Conservation (phyloP, 768 basidiomycete species). For the Antrodiella citrinella region DNA sequence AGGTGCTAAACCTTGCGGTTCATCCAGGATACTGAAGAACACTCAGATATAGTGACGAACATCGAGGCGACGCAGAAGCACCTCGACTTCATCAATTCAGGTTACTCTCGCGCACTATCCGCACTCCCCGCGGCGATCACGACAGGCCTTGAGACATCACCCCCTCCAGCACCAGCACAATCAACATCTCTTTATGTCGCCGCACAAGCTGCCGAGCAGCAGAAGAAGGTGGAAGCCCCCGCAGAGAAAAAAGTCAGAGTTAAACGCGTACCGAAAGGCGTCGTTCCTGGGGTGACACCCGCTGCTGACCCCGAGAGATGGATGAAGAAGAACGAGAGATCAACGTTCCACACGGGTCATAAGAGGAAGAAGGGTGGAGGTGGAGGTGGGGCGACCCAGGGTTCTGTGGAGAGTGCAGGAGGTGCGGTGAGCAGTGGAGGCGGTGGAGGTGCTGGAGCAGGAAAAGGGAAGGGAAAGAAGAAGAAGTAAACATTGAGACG, state of each 20-base stretch:
- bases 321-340: conserved; percentile 80
- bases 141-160: conserved; percentile 49
- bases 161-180: conserved; percentile 41
- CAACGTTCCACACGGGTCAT: conserved; percentile 42
- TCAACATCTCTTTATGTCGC: conserved; percentile 24
- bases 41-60: conserved; percentile 82
- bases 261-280: conserved; percentile 68
- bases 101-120: conserved; percentile 59
- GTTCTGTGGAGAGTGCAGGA: conserved; percentile 34
- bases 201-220: conserved; percentile 20
- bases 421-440: conserved; percentile 19
- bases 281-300: conserved; percentile 71
- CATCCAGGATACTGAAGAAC: conserved; percentile 73
- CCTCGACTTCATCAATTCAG: conserved; percentile 74
- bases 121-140: conserved; percentile 43
- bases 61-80: conserved; percentile 75
- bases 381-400: conserved; percentile 61
- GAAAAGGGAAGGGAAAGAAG: conserved; percentile 55
- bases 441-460: conserved; percentile 28
- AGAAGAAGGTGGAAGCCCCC: conserved; percentile 20
- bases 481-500: too few relatives aligned
- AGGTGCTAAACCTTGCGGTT: not conserved
- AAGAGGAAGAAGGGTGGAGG: conserved; percentile 46
- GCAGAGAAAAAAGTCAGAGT: conserved; percentile 41
- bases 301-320: conserved; percentile 82